A percentile compares a stretch with the other conserved stretches of the same genome.
Evolutionary conservation across 768 basidiomycete genomes (phyloP).

Genomic region (Kondoa malvinella): DNA sequence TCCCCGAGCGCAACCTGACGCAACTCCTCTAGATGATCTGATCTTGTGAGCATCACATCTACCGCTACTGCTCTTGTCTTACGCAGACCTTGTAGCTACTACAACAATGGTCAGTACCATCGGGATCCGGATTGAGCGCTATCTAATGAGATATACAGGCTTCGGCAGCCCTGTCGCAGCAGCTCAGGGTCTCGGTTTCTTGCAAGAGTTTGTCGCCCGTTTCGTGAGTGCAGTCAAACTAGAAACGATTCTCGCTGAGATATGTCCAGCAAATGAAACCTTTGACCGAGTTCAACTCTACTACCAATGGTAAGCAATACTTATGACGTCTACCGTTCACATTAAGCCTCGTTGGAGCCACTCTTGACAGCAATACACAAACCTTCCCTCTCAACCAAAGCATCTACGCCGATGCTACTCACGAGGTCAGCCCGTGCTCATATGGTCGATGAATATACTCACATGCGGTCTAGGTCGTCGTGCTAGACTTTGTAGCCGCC

Average conservation of each 20-base stretch:
- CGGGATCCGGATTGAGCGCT: no score
- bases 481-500: conserved; percentile 68
- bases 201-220: conserved; percentile 31
- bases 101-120: conserved; percentile 35
- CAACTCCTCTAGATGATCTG: no score
- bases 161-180: conserved; percentile 30
- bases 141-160: no score
- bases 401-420: conserved; percentile 67
- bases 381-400: conserved; percentile 33
- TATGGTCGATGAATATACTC: not conserved
- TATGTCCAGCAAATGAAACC: conserved; percentile 22
- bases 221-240: conserved; percentile 23
- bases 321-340: not conserved
- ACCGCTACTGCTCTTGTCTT: no score
- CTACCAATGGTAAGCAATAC: conserved; percentile 23
- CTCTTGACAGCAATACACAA: conserved; percentile 27
- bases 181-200: conserved; percentile 36
- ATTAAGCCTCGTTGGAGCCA: conserved; percentile 7
- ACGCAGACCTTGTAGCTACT: no score
- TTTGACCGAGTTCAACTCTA: conserved; percentile 24
- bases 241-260: no score
- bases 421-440: conserved; percentile 46
- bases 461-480: conserved; percentile 37
- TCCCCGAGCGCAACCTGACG: no score
- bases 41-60: no score